phyloP scores from a whole-genome alignment of 345 rosid species.

The Corchorus capsularis region DNA sequence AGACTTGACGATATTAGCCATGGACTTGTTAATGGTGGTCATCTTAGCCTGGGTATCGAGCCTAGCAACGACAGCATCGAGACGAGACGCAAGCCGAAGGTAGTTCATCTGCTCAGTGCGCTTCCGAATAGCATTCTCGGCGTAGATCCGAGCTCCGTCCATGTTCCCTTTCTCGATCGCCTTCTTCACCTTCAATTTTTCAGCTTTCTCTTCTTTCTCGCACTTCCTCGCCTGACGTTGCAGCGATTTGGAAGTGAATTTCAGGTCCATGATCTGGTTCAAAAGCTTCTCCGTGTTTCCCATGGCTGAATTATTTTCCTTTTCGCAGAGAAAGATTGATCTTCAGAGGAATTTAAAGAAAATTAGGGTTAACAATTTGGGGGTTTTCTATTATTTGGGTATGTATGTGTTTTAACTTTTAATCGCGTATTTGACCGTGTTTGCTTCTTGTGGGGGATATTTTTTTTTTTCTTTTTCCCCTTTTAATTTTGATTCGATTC shows the following conservation, averaged over 20 bases:
- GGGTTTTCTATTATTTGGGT: neutral
- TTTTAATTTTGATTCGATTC: neutral
- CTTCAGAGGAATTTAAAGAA: conserved; percentile 12
- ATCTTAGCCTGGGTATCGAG: conserved; percentile 97
- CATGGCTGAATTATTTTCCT: conserved; percentile 35
- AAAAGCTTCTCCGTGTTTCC: conserved; percentile 90
- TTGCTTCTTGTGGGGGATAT: neutral
- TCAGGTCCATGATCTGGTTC: conserved; percentile 96
- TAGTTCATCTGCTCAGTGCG: conserved; percentile 98
- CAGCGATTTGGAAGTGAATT: conserved; percentile 87
- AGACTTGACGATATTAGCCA: conserved; percentile 86
- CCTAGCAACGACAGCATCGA: conserved; percentile 94
- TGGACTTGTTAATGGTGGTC: conserved; percentile 87
- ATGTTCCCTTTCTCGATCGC: conserved; percentile 98
- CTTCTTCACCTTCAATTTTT: conserved; percentile 92
- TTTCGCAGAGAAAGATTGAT: conserved; percentile 21
- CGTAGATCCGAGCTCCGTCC: conserved; percentile 99
- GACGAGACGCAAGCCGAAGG: conserved; percentile 86
- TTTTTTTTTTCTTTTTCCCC: no score
- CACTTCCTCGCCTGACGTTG: conserved; percentile 91
- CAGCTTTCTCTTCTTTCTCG: conserved; percentile 99
- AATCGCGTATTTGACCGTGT: neutral
- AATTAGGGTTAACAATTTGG: neutral
- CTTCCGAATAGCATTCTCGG: conserved; percentile 94
- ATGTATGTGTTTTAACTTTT: no score